Evolutionary conservation across 768 basidiomycete species (phyloP), one percentile per base, ranked within the genome.

Genomic region (Hebeloma cylindrosporum): DNA sequence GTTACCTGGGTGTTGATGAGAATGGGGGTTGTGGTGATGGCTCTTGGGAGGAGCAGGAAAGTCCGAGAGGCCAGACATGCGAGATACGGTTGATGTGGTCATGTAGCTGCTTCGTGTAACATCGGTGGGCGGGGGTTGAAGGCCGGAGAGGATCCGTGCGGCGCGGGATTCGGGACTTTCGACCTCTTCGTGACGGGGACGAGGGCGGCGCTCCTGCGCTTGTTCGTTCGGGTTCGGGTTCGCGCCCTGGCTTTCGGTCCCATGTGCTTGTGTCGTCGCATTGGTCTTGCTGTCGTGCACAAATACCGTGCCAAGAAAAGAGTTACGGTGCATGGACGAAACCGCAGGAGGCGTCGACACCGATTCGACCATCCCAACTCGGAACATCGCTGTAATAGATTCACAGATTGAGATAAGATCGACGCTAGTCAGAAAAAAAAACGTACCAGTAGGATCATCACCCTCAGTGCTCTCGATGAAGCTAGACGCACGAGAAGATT

Each of bases 41-140:
- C 41, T 35, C 53, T 48, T 37, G 54, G 85, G 85, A 3, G 85
- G 85, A 7, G 63, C 64, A 1, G 85, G 86, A 58, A 88, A 88
- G 54, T 87, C 86, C 3, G 83, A 86, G 10, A 88, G 71, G 7
- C 73, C 72, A 1, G 85, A 87, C 71, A 88, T 88, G 22, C 74
- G 73, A 1, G 86, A 88, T 7, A 66, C 50, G 4, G 65, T 69
- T 0, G 83, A 83, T 2, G 72, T 73, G 23, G 85, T 88, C 71
- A 80, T 66, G 58, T 75, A 82, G 59, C 86, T 88, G 47, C 68
- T 70, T 14, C 74, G 67, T 21, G 63, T 67, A 14, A 57, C 52
- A 20, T 70, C 68, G 3, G 62, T 61, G 10, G 61, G 59, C 2
- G 68, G 62, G 7, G 65, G 61, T 25, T 63, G 66, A 10, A 73